Conservation (phyloP, 2,329 filamentous ascomycete genomes). For the Paraconiothyrium brasiliense region DNA sequence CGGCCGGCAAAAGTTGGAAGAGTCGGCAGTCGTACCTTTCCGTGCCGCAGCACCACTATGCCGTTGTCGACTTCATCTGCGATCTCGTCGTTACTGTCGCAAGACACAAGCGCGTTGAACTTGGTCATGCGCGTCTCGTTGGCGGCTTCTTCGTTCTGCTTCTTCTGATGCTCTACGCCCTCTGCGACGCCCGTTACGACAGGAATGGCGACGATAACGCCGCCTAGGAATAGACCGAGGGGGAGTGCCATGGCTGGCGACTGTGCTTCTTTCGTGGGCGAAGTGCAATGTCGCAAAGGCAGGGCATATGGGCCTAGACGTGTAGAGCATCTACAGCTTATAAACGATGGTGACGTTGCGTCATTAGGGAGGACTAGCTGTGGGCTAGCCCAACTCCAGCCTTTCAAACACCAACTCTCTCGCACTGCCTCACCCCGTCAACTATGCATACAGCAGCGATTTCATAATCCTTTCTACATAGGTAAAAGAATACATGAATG, state of each 20-base stretch:
- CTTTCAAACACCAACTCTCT: background rate
- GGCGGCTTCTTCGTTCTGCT: constrained; percentile 59
- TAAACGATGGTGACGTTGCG: background rate
- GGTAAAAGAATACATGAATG: background rate
- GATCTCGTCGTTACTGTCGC: constrained; percentile 47
- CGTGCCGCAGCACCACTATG: constrained; percentile 57
- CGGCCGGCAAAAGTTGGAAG: constrained; percentile 9
- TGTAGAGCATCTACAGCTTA: background rate
- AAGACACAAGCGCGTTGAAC: constrained; percentile 59
- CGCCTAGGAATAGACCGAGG: constrained; percentile 50
- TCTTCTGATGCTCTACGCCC: constrained; percentile 60
- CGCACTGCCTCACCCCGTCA: too few species aligned
- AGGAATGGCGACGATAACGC: constrained; percentile 56
- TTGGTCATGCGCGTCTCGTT: constrained; percentile 62
- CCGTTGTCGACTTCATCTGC: constrained; percentile 53
- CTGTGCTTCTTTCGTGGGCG: background rate
- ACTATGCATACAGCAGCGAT: background rate
- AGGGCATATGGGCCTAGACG: too few species aligned
- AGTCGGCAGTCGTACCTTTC: constrained; percentile 50
- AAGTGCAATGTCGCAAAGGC: background rate
- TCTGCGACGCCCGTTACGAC: constrained; percentile 62
- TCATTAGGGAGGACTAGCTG: background rate
- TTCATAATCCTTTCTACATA: background rate
- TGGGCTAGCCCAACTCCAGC: background rate
- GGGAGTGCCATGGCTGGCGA: constrained; percentile 3